Percentiles rank a stretch among this genome's conserved stretches.
Evolutionary conservation across 495 filamentous ascomycete species (phyloP).

Genomic region (Daldinia decipiens): DNA sequence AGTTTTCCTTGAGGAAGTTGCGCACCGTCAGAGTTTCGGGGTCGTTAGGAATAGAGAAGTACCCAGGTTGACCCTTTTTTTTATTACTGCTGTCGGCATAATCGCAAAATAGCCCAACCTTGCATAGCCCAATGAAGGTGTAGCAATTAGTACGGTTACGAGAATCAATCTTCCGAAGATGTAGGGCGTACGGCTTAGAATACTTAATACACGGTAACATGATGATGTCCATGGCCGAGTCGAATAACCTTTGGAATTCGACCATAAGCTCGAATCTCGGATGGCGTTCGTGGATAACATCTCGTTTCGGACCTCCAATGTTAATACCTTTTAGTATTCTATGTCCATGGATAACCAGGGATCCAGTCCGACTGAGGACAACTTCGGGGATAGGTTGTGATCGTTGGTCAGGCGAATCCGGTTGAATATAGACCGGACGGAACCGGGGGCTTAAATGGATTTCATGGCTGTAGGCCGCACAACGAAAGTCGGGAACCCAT

Average conservation of each 20-base stretch:
- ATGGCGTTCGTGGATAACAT: too few species aligned
- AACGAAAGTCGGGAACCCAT: conserved; percentile 1
- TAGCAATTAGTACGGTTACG: background rate
- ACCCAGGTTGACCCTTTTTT: too few species aligned
- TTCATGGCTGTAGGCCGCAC: background rate
- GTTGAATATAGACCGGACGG: background rate
- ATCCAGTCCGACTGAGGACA: background rate
- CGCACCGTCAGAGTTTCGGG: background rate
- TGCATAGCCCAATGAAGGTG: background rate
- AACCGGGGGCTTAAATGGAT: background rate
- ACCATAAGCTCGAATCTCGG: background rate
- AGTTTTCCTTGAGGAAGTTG: background rate
- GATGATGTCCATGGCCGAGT: background rate
- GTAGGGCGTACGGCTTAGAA: background rate
- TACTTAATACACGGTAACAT: background rate
- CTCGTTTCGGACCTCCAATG: background rate
- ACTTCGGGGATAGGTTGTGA: background rate
- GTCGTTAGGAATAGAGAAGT: background rate
- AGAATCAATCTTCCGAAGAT: background rate
- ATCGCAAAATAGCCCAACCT: too few species aligned
- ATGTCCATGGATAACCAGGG: background rate
- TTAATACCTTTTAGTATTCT: background rate
- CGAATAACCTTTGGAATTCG: background rate
- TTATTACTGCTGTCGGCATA: too few species aligned
- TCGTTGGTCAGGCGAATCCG: background rate